phyloP scores from a whole-genome alignment of 805 yeast genomes.

The Blastobotrys parvus region DNA sequence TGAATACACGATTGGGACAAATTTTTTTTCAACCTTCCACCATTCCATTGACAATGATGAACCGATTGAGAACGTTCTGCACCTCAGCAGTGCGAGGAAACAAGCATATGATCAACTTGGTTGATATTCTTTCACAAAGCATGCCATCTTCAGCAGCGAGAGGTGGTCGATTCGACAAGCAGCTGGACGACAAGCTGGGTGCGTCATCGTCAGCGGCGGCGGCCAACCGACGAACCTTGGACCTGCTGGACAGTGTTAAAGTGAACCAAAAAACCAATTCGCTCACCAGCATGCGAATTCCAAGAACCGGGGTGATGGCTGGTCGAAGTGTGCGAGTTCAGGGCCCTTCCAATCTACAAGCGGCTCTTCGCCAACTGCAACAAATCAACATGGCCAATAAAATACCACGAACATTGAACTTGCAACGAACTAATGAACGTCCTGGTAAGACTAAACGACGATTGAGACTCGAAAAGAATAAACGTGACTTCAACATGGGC shows the following conservation, averaged over 20 bases:
- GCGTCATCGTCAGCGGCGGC: background rate
- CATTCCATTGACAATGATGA: too few relatives aligned
- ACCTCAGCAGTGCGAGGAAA: background rate
- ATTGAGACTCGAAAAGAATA: constrained; percentile 23
- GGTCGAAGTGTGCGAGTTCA: constrained; percentile 25
- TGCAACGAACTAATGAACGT: constrained; percentile 27
- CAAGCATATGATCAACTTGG: too few relatives aligned
- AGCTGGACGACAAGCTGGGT: background rate
- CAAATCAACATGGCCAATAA: constrained; percentile 23
- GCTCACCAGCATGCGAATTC: constrained; percentile 12
- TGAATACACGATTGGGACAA: too few relatives aligned
- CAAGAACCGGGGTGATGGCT: constrained; percentile 28
- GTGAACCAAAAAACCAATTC: background rate
- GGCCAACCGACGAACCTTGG: background rate
- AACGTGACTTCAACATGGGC: constrained; percentile 27
- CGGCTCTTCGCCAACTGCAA: constrained; percentile 21
- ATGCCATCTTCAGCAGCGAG: background rate
- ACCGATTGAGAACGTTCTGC: background rate
- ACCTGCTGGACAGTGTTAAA: background rate
- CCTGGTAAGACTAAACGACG: constrained; percentile 28
- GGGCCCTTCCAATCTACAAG: constrained; percentile 17
- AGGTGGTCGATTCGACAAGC: background rate
- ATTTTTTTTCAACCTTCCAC: too few relatives aligned
- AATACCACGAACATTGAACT: constrained; percentile 19
- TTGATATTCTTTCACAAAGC: background rate